A percentile compares a stretch with the other conserved stretches of the same genome.
phyloP scores from a whole-genome alignment of 2,329 filamentous ascomycete species.

The Stemphylium lycopersici region DNA sequence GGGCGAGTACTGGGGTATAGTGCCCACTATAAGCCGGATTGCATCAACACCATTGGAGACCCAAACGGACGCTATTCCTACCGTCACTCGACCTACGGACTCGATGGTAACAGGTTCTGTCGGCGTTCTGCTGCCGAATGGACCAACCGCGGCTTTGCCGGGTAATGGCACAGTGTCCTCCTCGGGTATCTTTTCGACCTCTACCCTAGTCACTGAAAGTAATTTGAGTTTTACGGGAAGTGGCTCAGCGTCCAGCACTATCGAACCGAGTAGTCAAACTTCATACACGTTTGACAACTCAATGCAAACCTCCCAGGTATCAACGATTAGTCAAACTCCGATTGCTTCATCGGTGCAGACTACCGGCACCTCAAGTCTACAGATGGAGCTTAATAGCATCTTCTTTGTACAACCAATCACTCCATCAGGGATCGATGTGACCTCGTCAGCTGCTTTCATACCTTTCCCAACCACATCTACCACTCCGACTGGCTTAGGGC shows the following conservation, averaged over 20 bases:
- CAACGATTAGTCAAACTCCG: not conserved
- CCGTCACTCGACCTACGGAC: too few species aligned
- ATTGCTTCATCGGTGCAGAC: not conserved
- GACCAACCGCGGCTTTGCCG: not conserved
- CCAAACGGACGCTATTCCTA: too few species aligned
- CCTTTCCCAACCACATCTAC: not conserved
- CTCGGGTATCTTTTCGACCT: not conserved
- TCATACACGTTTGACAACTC: not conserved
- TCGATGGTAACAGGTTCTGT: not conserved
- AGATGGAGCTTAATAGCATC: not conserved
- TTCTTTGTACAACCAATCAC: not conserved
- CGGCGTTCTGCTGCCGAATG: not conserved
- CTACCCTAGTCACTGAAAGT: not conserved
- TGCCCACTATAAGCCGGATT: not conserved
- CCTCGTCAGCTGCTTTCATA: not conserved
- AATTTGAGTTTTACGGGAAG: not conserved
- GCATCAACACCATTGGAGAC: not conserved
- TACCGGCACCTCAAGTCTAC: not conserved
- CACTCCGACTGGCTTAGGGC: not conserved
- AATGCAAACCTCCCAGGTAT: not conserved
- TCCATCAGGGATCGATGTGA: not conserved
- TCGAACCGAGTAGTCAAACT: not conserved
- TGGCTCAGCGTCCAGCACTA: not conserved
- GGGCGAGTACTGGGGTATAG: not conserved
- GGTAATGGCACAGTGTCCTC: not conserved